phyloP scores from a whole-genome alignment of 495 filamentous ascomycete genomes.

The Podospora comata region DNA sequence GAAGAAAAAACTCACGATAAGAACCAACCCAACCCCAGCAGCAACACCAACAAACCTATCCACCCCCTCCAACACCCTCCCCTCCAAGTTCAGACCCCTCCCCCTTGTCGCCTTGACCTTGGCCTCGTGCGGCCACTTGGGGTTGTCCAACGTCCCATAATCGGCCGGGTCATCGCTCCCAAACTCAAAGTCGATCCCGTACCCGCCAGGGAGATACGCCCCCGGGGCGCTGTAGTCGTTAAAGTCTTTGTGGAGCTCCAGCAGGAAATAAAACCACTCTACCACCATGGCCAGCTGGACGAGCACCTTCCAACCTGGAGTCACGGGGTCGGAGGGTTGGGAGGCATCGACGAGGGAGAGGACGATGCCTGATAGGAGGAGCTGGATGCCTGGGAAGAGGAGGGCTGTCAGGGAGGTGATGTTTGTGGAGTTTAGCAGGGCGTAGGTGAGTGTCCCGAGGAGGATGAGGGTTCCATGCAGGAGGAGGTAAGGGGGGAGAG shows the following conservation, averaged over 20 bases:
- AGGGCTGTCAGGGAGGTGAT: background rate
- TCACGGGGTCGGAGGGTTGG: background rate
- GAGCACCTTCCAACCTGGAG: background rate
- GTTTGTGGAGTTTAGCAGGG: background rate
- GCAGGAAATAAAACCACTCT: background rate
- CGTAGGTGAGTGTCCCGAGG: background rate
- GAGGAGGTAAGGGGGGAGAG: background rate
- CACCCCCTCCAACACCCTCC: background rate
- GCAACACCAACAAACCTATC: background rate
- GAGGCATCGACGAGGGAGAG: background rate
- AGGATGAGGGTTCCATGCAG: background rate
- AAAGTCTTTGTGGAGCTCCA: background rate
- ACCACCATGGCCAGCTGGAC: background rate
- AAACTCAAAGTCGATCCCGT: background rate
- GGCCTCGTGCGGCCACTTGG: background rate
- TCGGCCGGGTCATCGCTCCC: background rate
- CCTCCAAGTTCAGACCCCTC: background rate
- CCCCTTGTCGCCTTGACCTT: background rate
- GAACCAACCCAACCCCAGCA: background rate
- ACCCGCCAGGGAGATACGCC: background rate
- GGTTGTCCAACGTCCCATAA: background rate
- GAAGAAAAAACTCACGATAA: background rate
- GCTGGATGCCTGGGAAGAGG: background rate
- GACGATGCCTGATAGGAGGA: background rate
- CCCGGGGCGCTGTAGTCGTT: background rate